These are phyloP conservation scores for Clarkia xantiana DNA, from an alignment of 345 rosid genomes.

Conservation along the genomic window DNA sequence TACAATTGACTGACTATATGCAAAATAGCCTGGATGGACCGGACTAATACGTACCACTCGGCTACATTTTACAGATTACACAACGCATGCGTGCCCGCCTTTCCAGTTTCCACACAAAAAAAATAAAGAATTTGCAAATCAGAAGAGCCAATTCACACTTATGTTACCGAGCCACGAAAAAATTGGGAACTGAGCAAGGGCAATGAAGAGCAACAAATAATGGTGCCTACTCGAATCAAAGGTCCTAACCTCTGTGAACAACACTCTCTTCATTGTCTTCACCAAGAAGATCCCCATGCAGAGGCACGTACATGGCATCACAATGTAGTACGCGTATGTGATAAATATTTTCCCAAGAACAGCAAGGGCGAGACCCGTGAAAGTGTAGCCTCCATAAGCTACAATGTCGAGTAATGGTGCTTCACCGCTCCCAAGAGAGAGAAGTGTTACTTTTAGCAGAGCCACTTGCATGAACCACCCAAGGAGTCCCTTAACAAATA, in stretches of 20 bases:
- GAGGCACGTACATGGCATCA: slow-evolving; percentile 79
- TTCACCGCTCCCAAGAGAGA: slow-evolving; percentile 81
- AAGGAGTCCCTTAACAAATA: slow-evolving; percentile 72
- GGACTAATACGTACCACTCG: no score
- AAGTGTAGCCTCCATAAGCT: slow-evolving; percentile 81
- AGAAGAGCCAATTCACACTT: slow-evolving; percentile 73
- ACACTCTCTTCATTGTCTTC: slow-evolving; percentile 96
- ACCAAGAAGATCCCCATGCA: slow-evolving; percentile 79
- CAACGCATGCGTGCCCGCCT: no score
- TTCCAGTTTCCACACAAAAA: no score
- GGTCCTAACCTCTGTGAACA: slow-evolving; percentile 74
- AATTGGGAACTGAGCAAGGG: slow-evolving; percentile 79
- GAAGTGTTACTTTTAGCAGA: slow-evolving; percentile 66
- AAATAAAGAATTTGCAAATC: no score
- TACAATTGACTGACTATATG: no score
- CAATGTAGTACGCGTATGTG: slow-evolving; percentile 57
- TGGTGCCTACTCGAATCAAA: slow-evolving; percentile 91
- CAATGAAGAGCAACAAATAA: slow-evolving; percentile 73
- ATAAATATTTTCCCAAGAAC: slow-evolving; percentile 59
- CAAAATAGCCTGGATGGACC: no score
- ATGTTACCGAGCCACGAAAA: slow-evolving; percentile 90
- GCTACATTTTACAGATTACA: no score
- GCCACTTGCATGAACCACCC: slow-evolving; percentile 85
- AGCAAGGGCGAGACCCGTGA: slow-evolving; percentile 65
- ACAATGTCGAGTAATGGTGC: slow-evolving; percentile 84